Evolutionary conservation across 495 filamentous ascomycete genomes (phyloP).

Genomic region (Letharia lupina): DNA sequence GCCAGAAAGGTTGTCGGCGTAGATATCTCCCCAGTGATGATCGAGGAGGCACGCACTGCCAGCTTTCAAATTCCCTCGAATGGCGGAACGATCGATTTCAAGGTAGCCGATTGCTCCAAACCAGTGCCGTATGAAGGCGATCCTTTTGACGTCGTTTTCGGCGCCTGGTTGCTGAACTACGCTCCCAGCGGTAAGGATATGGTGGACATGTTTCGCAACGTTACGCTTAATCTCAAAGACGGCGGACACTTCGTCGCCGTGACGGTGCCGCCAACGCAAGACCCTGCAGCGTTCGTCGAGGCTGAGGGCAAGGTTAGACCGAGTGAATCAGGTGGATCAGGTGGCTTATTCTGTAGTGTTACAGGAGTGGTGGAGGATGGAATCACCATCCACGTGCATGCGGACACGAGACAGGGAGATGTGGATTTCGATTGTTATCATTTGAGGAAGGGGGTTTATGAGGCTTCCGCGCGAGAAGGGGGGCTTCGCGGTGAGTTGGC

Average conservation of each 20-base stretch:
- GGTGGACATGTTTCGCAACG: slow-evolving; percentile 30
- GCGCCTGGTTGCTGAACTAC: slow-evolving; percentile 36
- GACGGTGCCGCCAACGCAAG: slow-evolving; percentile 23
- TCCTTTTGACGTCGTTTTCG: slow-evolving; percentile 35
- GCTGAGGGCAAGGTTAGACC: neutral
- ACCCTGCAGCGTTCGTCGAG: slow-evolving; percentile 18
- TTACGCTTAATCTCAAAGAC: slow-evolving; percentile 30
- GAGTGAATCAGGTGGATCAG: neutral
- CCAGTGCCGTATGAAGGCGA: slow-evolving; percentile 23
- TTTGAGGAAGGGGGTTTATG: slow-evolving; percentile 20
- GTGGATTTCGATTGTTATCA: slow-evolving; percentile 20
- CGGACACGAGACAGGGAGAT: neutral
- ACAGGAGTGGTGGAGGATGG: slow-evolving; percentile 21
- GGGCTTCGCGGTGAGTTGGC: slow-evolving; percentile 15
- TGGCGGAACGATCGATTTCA: slow-evolving; percentile 14
- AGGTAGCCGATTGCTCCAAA: slow-evolving; percentile 24
- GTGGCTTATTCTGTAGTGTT: neutral
- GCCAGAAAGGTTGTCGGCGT: slow-evolving; percentile 30
- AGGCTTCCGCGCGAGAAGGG: slow-evolving; percentile 19
- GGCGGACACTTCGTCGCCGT: slow-evolving; percentile 32
- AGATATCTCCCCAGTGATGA: slow-evolving; percentile 31
- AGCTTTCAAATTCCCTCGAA: neutral
- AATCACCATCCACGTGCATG: neutral
- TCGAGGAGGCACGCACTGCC: slow-evolving; percentile 22
- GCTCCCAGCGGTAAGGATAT: slow-evolving; percentile 26